Base-by-base conservation (phyloP, 73 alveolate genomes). In the Paramecium sexaurelia region DNA sequence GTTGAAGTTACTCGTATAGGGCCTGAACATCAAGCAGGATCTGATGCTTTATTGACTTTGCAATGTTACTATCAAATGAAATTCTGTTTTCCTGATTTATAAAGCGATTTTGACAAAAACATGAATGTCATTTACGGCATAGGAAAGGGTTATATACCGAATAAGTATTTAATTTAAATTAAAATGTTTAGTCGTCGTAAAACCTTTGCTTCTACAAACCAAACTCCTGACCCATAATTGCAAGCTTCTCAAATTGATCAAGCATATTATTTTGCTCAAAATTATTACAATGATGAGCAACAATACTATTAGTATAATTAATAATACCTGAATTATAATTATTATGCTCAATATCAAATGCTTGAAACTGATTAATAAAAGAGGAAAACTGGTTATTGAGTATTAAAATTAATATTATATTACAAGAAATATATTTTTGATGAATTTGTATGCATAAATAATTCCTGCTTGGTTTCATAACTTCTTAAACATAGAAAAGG, bases 1-100 rank as follows among this genome's bases (percentile, higher is more conserved):
- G 8, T 67, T 7, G 85, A 67, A 9, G 41, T 24, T 6, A 17
- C 6, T 67, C 41, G 85, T 19, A 67, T 67, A 7, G 85, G 85
- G 6, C 41, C 41, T 17, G 85, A 67, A 27, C 85, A 67, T 67
- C 24, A 22, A 67, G 85, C 85, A 9, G 85, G 85, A 22, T 22
- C 55, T 17, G 85, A 67, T 67, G 85, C 85, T 7, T 22, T 67
- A 17, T 24, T 67, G 7, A 67, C 85, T 17, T 24, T 67, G 8
- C 24, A 67, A 67, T 67, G 85, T 35, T 69, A 32, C 27, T 69
- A 32, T 32, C n/a, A 35, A 35, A 69, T 69, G 85, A 69, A 69
- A 6, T 17, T 47, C 9, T 47, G 24, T 3, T 32, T 27, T 3
- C 56, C 85, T 4, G 85, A 69, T 17, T 69, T 32, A 17, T 10